A percentile compares a stretch with the other conserved stretches of the same genome.
Evolutionary conservation across 2,329 filamentous ascomycete species (phyloP).

Genomic region (Iodosphaeria phyllophila): DNA sequence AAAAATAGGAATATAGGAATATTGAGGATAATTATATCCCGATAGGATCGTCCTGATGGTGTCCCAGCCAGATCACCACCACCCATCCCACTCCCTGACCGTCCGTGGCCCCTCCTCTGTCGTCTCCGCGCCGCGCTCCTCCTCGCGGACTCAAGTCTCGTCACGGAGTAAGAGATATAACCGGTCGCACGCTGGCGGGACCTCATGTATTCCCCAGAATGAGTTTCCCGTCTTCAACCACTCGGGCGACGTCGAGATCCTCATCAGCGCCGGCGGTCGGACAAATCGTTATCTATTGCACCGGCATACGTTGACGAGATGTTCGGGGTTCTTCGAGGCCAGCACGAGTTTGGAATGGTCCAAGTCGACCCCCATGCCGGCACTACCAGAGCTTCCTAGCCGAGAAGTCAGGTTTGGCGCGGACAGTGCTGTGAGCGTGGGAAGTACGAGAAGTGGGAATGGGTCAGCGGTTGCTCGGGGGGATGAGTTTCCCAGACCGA

Average conservation of each 20-base stretch:
- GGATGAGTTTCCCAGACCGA: no score
- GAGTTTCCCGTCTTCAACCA: constrained; percentile 85
- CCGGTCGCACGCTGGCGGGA: constrained; percentile 62
- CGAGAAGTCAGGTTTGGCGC: constrained; percentile 34
- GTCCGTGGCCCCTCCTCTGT: constrained; percentile 42
- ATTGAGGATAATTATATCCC: constrained; percentile 1
- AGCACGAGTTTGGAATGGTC: constrained; percentile 69
- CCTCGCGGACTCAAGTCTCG: constrained; percentile 26
- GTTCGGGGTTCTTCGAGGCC: constrained; percentile 85
- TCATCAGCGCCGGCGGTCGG: constrained; percentile 49
- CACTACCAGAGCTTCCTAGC: constrained; percentile 14
- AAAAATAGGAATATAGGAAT: no score
- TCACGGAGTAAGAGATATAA: constrained; percentile 52
- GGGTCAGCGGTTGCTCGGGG: constrained; percentile 12
- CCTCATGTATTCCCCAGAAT: constrained; percentile 55
- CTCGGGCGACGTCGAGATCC: constrained; percentile 75
- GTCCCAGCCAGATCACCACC: constrained; percentile 36
- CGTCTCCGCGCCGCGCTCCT: constrained; percentile 44
- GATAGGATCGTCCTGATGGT: constrained; percentile 29
- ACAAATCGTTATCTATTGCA: constrained; percentile 80
- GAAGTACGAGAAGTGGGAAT: constrained; percentile 14
- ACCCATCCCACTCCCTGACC: constrained; percentile 29
- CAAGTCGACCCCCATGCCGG: constrained; percentile 17
- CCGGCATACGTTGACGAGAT: constrained; percentile 70
- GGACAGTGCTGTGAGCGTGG: constrained; percentile 17